Conservation (phyloP, 2,329 filamentous ascomycete species). For the Pseudopyricularia javanii region DNA sequence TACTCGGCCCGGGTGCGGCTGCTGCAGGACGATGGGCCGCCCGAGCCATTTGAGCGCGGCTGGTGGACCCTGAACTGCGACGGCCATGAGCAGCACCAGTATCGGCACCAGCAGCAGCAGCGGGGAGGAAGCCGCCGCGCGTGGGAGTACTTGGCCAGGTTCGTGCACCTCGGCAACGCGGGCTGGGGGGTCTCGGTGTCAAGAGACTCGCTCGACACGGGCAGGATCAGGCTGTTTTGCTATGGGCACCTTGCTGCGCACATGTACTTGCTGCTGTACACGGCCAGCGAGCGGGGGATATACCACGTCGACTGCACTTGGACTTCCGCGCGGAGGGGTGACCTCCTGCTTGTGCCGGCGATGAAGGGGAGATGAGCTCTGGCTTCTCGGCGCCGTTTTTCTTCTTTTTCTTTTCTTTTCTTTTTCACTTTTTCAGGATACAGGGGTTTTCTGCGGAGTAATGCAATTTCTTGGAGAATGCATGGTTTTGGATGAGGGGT, state of each 20-base stretch:
- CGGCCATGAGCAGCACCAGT: no score
- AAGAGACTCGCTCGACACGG: constrained; percentile 25
- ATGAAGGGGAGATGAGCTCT: constrained; percentile 1
- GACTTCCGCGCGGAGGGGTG: background rate
- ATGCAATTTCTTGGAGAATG: background rate
- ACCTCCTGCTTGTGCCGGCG: background rate
- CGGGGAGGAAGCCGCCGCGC: constrained; percentile 41
- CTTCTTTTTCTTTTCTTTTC: no score
- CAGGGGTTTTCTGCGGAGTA: background rate
- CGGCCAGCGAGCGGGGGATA: constrained; percentile 55
- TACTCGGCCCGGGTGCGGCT: constrained; percentile 37
- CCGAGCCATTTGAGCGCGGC: constrained; percentile 57
- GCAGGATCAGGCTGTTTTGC: constrained; percentile 55
- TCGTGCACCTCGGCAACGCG: constrained; percentile 42
- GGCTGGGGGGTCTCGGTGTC: constrained; percentile 58
- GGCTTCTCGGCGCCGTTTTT: no score
- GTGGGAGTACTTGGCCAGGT: constrained; percentile 51
- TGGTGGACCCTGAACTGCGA: constrained; percentile 62
- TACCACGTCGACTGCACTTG: constrained; percentile 9
- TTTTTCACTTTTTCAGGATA: background rate
- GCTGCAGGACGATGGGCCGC: constrained; percentile 28
- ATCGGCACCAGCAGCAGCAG: no score
- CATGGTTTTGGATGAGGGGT: background rate
- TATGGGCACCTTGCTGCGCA: constrained; percentile 66
- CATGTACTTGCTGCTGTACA: constrained; percentile 62